phyloP scores from a whole-genome alignment of 805 yeast genomes.

The Candida namnaoensis region DNA sequence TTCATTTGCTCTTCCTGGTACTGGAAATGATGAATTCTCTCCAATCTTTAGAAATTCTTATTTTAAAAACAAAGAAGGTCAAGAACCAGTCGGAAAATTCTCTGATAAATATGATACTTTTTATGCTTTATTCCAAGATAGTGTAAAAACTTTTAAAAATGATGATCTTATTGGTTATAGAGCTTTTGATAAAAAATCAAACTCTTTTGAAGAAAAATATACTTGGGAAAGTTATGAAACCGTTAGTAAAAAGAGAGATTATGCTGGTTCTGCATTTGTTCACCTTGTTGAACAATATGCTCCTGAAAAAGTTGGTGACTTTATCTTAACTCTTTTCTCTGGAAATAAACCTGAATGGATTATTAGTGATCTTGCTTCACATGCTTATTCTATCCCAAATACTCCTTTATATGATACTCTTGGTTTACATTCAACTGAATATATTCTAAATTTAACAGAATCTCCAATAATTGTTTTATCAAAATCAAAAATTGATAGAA shows the following conservation, averaged over 20 bases:
- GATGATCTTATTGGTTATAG: slow-evolving; percentile 40
- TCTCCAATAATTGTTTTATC: slow-evolving; percentile 54
- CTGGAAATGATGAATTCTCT: slow-evolving; percentile 34
- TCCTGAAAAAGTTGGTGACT: slow-evolving; percentile 23
- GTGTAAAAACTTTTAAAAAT: slow-evolving; percentile 27
- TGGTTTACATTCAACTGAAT: slow-evolving; percentile 52
- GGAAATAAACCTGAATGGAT: slow-evolving; percentile 63
- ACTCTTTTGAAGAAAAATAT: slow-evolving; percentile 31
- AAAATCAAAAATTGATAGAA: slow-evolving; percentile 36
- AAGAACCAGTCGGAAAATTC: slow-evolving; percentile 25
- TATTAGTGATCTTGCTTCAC: slow-evolving; percentile 60
- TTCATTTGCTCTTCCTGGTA: slow-evolving; percentile 14
- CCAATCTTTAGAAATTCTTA: slow-evolving; percentile 39
- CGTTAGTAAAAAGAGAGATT: slow-evolving; percentile 31
- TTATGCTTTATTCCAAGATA: slow-evolving; percentile 33
- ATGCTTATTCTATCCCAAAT: slow-evolving; percentile 43
- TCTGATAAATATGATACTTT: slow-evolving; percentile 37
- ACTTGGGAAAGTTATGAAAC: slow-evolving; percentile 32
- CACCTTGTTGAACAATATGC: slow-evolving; percentile 31
- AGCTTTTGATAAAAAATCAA: slow-evolving; percentile 19
- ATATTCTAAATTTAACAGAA: slow-evolving; percentile 52
- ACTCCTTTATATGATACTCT: slow-evolving; percentile 50
- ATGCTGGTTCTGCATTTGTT: slow-evolving; percentile 49
- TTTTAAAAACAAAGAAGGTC: slow-evolving; percentile 14
- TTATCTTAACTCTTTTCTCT: slow-evolving; percentile 48